Conservation (phyloP, 495 filamentous ascomycete genomes). For the Tuber microsphaerosporum region DNA sequence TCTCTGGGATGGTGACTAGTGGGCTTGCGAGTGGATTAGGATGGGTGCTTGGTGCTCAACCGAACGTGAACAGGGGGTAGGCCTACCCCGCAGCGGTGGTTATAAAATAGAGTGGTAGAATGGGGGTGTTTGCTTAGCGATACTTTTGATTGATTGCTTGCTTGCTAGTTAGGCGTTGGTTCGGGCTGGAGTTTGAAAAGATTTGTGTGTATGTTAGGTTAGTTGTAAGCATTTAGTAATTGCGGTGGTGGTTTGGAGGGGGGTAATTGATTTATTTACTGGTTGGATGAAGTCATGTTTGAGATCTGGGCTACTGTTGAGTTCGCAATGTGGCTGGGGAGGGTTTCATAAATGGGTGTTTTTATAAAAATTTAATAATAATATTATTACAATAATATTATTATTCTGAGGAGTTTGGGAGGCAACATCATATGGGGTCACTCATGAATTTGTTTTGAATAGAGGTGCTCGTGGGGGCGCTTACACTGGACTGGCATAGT, state of each 20-base stretch:
- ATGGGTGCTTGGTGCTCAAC: constrained; percentile 72
- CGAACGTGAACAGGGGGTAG: constrained; percentile 27
- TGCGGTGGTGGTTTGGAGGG: neutral
- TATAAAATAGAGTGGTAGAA: neutral
- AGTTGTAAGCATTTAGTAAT: neutral
- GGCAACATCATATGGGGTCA: neutral
- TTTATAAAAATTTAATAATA: too few species aligned
- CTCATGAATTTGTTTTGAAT: neutral
- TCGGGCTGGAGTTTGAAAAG: neutral
- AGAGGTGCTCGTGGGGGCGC: neutral
- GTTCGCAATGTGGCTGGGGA: neutral
- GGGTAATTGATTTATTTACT: neutral
- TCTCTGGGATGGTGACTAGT: constrained; percentile 65
- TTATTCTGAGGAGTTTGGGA: neutral
- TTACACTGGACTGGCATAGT: neutral
- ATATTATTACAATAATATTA: too few species aligned
- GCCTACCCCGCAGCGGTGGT: neutral
- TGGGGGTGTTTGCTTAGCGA: neutral
- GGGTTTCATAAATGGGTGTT: neutral
- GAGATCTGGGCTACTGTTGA: neutral
- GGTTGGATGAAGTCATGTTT: neutral
- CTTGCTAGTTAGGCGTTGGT: neutral
- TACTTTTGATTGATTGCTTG: neutral
- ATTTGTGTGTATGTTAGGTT: neutral
- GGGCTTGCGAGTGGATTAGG: constrained; percentile 74